Base-by-base conservation (phyloP, 345 rosid species). In the Nephelium lappaceum region DNA sequence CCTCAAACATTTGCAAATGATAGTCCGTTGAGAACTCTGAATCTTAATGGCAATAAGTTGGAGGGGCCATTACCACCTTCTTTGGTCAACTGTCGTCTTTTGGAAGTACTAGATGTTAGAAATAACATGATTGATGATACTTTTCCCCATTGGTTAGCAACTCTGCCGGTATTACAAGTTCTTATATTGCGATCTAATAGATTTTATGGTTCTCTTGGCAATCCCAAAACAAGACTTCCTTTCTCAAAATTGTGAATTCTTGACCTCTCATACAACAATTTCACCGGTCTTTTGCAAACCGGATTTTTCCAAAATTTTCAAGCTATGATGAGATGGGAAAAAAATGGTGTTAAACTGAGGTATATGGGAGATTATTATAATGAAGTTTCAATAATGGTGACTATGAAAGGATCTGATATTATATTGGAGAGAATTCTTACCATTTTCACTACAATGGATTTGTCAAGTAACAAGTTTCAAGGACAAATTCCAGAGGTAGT, bases 381-480 rank as follows among this genome's bases (percentile, higher is more conserved):
- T 16, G 1, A 25, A 24, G 45, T 0, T 23, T 11, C 71, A 0
- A 36, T 70, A 53, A 62, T 16, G 4, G 31, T 81, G 25, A 67
- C 63, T 0, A 73, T 65, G 25, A 81, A 76, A 72, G 83, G 80
- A 39, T 6, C 5, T 21, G 1, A 24, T 5, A 5, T 53, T 19
- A 8, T 18, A 15, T 0, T 72, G 6, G 45, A 8, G 75, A 66
- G 25, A 67, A 77, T 76, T 18, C 42, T 60, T 5, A 39, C n/a
- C 11, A 12, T 58, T 39, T 55, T 81, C 15, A 38, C 43, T 0
- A 43, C 67, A 0, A 47, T 72, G 31, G 74, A 81, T 67, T 72
- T 81, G 43, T 77, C 78, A 15, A 66, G 41, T 12, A 81, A 76
- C 39, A 5, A 4, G 21, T 75, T 80, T 42, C 25, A 66, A 71